phyloP scores from a whole-genome alignment of 306 rosid species.

The Trichosanthes truncata region DNA sequence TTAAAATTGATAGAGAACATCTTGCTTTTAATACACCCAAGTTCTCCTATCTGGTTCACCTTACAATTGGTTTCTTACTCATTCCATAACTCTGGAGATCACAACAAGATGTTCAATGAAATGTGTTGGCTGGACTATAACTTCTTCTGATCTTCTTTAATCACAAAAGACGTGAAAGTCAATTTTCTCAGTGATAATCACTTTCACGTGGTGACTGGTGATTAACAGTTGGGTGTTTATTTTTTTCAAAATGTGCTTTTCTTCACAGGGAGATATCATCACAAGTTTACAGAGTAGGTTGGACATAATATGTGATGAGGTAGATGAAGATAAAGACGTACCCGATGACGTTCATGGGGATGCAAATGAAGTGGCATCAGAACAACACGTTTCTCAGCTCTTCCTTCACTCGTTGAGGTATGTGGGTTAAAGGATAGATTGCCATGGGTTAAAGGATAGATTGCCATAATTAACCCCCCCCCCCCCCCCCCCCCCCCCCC shows the following conservation, averaged over 20 bases:
- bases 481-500: too few relatives aligned
- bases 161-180: not conserved
- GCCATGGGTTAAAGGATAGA: too few relatives aligned
- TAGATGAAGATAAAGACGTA: slow-evolving; percentile 35
- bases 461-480: too few relatives aligned
- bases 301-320: slow-evolving; percentile 82
- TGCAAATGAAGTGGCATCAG: slow-evolving; percentile 27
- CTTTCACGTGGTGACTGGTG: not conserved
- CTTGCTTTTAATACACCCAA: not conserved
- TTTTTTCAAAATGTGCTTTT: not conserved
- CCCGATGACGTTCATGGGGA: slow-evolving; percentile 26
- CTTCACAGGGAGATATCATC: slow-evolving; percentile 69
- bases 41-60: not conserved
- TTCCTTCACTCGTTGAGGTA: slow-evolving; percentile 45
- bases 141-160: not conserved
- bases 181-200: not conserved
- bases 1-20: not conserved
- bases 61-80: not conserved
- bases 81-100: not conserved
- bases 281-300: slow-evolving; percentile 78
- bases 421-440: not conserved
- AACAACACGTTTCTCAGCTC: slow-evolving; percentile 42
- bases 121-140: not conserved
- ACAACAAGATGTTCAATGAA: not conserved
- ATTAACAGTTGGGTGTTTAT: not conserved